Conservation (phyloP, 345 rosid species). For the Arabidopsis arenosa region DNA sequence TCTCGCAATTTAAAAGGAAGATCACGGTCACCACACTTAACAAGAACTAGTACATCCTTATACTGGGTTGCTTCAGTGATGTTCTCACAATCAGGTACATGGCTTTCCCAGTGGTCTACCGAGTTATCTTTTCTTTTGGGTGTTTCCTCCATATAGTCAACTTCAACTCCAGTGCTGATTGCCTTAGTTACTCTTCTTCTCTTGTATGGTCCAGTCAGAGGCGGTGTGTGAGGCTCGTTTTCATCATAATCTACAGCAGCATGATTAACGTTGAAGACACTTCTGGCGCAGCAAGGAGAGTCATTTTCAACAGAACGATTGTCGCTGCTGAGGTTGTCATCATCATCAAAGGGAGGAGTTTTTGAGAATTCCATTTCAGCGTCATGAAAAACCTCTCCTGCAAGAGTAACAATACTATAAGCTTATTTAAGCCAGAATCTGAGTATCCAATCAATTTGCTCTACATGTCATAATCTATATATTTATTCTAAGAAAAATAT, state of each 20-base stretch:
- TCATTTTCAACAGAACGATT: constrained; percentile 46
- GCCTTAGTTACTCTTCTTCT: constrained; percentile 71
- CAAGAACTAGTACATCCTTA: constrained; percentile 72
- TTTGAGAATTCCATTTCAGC: constrained; percentile 65
- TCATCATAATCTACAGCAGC: constrained; percentile 41
- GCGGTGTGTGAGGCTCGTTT: constrained; percentile 69
- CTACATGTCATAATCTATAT: too few relatives aligned
- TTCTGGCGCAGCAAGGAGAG: constrained; percentile 48
- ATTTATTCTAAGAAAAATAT: too few relatives aligned
- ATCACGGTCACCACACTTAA: constrained; percentile 76
- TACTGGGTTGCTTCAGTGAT: constrained; percentile 62
- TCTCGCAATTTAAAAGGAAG: constrained; percentile 82
- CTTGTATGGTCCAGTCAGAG: constrained; percentile 73
- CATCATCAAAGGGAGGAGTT: constrained; percentile 45
- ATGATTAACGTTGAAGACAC: constrained; percentile 48
- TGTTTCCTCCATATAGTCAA: constrained; percentile 71
- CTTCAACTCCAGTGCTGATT: constrained; percentile 54
- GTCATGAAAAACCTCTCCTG: constrained; percentile 88
- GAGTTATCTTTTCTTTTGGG: constrained; percentile 54
- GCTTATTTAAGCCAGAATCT: constrained; percentile 16
- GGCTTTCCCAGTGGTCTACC: constrained; percentile 43
- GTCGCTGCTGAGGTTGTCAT: constrained; percentile 42
- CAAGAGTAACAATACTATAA: constrained; percentile 33
- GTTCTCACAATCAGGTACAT: constrained; percentile 50
- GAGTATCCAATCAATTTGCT: too few relatives aligned